Evolutionary conservation across 2,329 filamentous ascomycete genomes (phyloP), one percentile per base, ranked within the genome.

Genomic region (Epicoccum nigrum): DNA sequence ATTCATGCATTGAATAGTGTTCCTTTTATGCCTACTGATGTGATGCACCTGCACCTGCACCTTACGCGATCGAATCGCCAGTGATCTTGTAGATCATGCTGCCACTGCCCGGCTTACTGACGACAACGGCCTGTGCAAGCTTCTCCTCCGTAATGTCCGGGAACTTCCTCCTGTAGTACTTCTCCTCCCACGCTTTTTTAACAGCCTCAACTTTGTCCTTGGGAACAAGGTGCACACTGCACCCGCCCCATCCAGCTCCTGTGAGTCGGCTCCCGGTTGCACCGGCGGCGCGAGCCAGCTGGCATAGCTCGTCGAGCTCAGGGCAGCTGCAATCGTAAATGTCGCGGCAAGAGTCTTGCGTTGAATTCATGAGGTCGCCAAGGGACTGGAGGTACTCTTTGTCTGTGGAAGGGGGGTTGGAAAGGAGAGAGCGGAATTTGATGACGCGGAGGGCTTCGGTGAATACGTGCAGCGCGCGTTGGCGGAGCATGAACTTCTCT

Each of bases 231-330:
- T 99, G 94, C 51, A 99, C 93, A 54, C 86, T 94, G 77, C 94
- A 97, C 2, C 94, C 94, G 55, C 94, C 94, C 94, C 94, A 99
- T 3, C 94, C 94, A 0, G 94, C 94, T 31, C 94, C 94, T 0
- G 93, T 97, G 62, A 97, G 77, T 20, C 93, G 81, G 62, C 89
- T 92, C 21, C 93, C 94, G 70, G 91, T 92, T 15, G 89, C 85
- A 2, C 94, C 94, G 1, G 89, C 89, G 13, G 79, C 80, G 21
- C 86, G 81, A 0, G 92, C 92, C 60, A 97, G 87, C 31, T 80
- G 73, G 73, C 93, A 97, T 30, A 99, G 83, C 55, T 90, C 82
- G 71, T 99, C 93, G n/a, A 97, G 83, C 74, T 97, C 92, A 0
- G 89, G 86, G 64, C 90, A 96, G 65, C 89, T 94, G 77, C 93